These are phyloP conservation scores for Yamadazyma scolyti DNA, from an alignment of 805 yeast genomes.

Conservation along the genomic window DNA sequence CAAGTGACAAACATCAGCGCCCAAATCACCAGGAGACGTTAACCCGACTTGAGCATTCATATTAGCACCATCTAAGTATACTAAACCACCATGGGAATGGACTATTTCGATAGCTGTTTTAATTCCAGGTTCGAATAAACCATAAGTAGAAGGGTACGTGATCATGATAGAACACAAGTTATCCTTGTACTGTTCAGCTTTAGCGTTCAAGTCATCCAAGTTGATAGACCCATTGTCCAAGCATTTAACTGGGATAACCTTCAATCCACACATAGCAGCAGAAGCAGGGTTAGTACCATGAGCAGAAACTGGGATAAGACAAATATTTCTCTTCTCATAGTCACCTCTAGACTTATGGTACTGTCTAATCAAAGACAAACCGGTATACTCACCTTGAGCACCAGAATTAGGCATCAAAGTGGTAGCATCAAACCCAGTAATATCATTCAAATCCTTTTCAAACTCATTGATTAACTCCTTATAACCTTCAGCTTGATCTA, in stretches of 20 bases:
- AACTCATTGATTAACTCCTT: conserved; percentile 68
- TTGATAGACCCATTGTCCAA: conserved; percentile 82
- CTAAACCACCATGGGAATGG: conserved; percentile 89
- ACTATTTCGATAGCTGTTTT: conserved; percentile 80
- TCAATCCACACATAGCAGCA: conserved; percentile 95
- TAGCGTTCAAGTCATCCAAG: conserved; percentile 64
- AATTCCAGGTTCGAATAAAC: conserved; percentile 91
- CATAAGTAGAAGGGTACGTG: conserved; percentile 96
- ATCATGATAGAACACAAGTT: conserved; percentile 90
- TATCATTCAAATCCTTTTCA: conserved; percentile 80
- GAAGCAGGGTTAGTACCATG: conserved; percentile 99
- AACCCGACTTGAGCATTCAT: conserved; percentile 99
- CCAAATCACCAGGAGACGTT: conserved; percentile 95
- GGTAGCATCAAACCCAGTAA: conserved; percentile 89
- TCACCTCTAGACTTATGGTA: conserved; percentile 73
- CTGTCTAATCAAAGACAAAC: conserved; percentile 78
- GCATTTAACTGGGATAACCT: conserved; percentile 91
- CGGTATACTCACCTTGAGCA: conserved; percentile 98
- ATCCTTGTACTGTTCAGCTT: conserved; percentile 66
- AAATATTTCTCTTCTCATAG: conserved; percentile 65
- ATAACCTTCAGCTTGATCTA: conserved; percentile 86
- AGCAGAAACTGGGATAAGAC: conserved; percentile 94
- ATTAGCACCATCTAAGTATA: conserved; percentile 96
- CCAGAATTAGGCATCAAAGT: conserved; percentile 97
- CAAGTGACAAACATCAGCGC: conserved; percentile 97